phyloP scores from a whole-genome alignment of 352 stramenopile genomes.

The Globisporangium emineosum region DNA sequence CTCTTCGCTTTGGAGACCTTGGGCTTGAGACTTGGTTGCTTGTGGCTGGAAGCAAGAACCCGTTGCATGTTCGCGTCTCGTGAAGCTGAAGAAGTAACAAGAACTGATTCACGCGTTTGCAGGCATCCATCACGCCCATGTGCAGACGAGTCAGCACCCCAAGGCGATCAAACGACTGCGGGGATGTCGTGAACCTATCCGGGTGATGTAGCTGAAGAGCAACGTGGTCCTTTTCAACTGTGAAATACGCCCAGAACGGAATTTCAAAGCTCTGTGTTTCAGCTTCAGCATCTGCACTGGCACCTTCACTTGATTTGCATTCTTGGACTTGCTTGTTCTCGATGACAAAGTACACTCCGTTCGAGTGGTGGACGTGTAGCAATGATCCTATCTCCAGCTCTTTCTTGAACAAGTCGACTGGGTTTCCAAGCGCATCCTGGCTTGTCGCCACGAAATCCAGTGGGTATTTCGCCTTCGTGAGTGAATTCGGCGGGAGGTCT shows the following conservation, averaged over 20 bases:
- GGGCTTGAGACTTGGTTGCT: conserved; percentile 34
- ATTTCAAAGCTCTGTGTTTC: conserved; percentile 35
- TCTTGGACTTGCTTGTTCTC: conserved; percentile 17
- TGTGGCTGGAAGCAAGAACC: conserved; percentile 55
- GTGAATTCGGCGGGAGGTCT: conserved; percentile 47
- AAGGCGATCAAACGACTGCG: conserved; percentile 45
- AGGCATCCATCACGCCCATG: conserved; percentile 59
- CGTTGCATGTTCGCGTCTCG: conserved; percentile 76
- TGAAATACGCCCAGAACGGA: conserved; percentile 81
- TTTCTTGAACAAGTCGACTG: conserved; percentile 59
- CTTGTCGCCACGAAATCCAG: conserved; percentile 65
- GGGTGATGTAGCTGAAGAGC: conserved; percentile 64
- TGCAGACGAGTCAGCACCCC: conserved; percentile 70
- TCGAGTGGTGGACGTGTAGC: conserved; percentile 51
- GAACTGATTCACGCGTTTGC: conserved; percentile 84
- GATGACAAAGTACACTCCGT: conserved; percentile 73
- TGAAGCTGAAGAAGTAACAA: conserved; percentile 81
- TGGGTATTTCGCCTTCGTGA: conserved; percentile 68
- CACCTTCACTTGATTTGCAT: background rate
- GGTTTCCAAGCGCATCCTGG: conserved; percentile 55
- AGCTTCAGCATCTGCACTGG: background rate
- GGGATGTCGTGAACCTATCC: conserved; percentile 20
- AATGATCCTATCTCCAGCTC: conserved; percentile 46
- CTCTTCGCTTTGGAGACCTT: conserved; percentile 33
- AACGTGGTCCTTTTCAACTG: conserved; percentile 47